Evolutionary conservation across 177 flowering plant species (phyloP).

Genomic region (Tripterygium wilfordii): DNA sequence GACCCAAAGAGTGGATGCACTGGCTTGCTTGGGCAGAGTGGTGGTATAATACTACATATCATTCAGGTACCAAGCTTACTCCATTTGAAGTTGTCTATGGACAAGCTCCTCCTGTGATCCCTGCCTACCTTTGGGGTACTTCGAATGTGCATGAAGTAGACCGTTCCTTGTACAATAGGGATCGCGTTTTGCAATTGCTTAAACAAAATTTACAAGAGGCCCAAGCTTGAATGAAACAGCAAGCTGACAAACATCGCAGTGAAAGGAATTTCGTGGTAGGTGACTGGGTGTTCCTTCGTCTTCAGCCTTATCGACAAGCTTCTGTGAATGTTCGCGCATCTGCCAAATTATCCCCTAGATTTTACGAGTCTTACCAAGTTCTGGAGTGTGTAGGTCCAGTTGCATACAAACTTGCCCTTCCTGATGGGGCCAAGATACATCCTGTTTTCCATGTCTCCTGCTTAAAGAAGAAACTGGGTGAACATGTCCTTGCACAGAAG

Average conservation of each 20-base stretch:
- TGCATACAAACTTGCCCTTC: too few relatives aligned
- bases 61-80: neutral
- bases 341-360: neutral
- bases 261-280: neutral
- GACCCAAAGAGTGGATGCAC: neutral
- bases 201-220: neutral
- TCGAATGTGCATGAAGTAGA: neutral
- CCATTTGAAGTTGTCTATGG: neutral
- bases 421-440: too few relatives aligned
- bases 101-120: neutral
- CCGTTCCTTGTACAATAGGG: neutral
- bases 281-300: neutral
- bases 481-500: too few relatives aligned
- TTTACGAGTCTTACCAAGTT: neutral
- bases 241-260: neutral
- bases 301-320: neutral
- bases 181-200: neutral
- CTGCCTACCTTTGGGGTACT: neutral
- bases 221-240: neutral
- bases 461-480: too few relatives aligned
- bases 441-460: too few relatives aligned
- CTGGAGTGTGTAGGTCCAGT: neutral
- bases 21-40: neutral
- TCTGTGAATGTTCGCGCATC: neutral
- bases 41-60: neutral